These are phyloP conservation scores for Pythium utonaiense DNA, from an alignment of 352 stramenopile genomes.

Conservation along the genomic window DNA sequence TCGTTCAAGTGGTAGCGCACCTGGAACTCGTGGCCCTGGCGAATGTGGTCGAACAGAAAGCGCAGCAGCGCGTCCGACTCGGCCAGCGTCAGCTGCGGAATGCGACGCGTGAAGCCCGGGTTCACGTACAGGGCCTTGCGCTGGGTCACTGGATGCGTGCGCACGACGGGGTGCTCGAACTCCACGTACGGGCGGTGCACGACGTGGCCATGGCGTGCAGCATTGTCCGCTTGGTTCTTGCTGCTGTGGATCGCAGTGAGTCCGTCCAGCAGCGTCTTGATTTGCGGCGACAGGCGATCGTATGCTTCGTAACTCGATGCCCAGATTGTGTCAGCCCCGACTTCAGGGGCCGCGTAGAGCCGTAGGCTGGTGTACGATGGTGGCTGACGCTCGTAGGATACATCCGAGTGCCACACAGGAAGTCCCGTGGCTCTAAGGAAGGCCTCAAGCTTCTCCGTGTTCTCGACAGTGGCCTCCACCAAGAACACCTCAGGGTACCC, in stretches of 20 bases:
- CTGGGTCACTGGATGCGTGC: constrained; percentile 36
- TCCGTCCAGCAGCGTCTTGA: constrained; percentile 36
- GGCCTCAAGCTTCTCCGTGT: constrained; percentile 16
- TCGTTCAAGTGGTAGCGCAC: constrained; percentile 33
- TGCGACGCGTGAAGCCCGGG: constrained; percentile 33
- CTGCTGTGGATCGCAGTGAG: constrained; percentile 45
- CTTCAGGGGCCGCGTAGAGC: constrained; percentile 28
- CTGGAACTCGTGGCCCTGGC: constrained; percentile 34
- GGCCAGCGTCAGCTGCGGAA: constrained; percentile 29
- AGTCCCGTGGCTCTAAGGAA: constrained; percentile 24
- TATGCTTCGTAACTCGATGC: constrained; percentile 42
- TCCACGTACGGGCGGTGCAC: constrained; percentile 33
- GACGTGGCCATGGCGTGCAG: constrained; percentile 19
- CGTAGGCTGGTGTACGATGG: constrained; percentile 33
- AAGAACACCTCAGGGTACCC: constrained; percentile 26
- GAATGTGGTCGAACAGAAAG: constrained; percentile 27
- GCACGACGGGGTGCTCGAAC: constrained; percentile 38
- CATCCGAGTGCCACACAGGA: constrained; percentile 39
- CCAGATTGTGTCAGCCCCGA: constrained; percentile 42
- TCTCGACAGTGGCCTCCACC: constrained; percentile 19
- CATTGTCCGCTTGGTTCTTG: constrained; percentile 34
- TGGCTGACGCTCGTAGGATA: constrained; percentile 34
- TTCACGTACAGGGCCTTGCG: constrained; percentile 41
- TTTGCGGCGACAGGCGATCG: constrained; percentile 32
- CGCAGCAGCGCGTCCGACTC: constrained; percentile 34